Evolutionary conservation across 2,329 filamentous ascomycete genomes (phyloP).

Genomic region (Cladosporium sp.): DNA sequence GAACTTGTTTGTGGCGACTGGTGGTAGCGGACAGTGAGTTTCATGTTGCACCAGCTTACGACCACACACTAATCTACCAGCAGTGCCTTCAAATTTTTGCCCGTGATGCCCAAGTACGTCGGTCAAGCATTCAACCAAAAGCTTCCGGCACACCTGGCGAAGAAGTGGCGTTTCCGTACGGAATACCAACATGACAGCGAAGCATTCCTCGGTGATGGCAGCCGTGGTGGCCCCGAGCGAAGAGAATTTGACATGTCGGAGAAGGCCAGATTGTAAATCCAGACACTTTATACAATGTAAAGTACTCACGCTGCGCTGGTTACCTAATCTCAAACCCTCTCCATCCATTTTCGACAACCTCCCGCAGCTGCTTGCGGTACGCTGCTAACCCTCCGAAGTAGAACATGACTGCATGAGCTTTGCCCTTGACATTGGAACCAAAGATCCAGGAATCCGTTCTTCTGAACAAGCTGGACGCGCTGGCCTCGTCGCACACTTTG

Average conservation of each 20-base stretch:
- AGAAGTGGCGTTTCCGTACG: conserved; percentile 12
- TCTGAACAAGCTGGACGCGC: conserved; percentile 27
- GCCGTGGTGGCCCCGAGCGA: conserved; percentile 5
- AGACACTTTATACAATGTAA: neutral
- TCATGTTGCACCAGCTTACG: too few species aligned
- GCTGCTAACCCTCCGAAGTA: conserved; percentile 24
- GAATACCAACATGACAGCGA: conserved; percentile 6
- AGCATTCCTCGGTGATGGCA: conserved; percentile 11
- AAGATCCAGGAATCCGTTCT: conserved; percentile 31
- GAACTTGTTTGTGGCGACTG: conserved; percentile 57
- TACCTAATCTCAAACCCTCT: conserved; percentile 20
- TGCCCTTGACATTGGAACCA: conserved; percentile 31
- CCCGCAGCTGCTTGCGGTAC: conserved; percentile 20
- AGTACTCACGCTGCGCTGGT: neutral
- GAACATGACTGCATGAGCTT: conserved; percentile 23
- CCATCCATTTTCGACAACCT: conserved; percentile 17
- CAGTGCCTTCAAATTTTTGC: conserved; percentile 31
- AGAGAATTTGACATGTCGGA: conserved; percentile 9
- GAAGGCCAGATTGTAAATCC: conserved; percentile 1
- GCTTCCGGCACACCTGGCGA: neutral
- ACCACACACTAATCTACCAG: neutral
- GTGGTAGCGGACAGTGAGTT: conserved; percentile 54
- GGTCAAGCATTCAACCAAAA: conserved; percentile 4
- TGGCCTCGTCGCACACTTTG: conserved; percentile 26
- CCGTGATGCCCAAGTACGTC: conserved; percentile 29